Evolutionary conservation across 2,329 filamentous ascomycete genomes (phyloP).

Genomic region (Diaporthe sp.): DNA sequence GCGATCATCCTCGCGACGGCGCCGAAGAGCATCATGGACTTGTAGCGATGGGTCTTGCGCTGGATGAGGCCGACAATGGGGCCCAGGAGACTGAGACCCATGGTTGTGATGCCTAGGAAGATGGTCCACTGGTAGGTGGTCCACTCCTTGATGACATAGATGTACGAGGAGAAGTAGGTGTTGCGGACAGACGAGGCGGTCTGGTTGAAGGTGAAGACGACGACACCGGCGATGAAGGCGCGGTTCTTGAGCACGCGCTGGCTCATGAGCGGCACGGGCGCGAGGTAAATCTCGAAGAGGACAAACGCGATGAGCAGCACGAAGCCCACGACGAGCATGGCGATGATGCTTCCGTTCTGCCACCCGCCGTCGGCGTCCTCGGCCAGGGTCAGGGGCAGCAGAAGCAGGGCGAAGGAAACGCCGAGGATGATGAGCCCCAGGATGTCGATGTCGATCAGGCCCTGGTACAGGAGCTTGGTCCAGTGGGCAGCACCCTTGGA

Average conservation of each 20-base stretch:
- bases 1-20: constrained; percentile 53
- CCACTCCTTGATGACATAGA: constrained; percentile 58
- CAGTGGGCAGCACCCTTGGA: constrained; percentile 43
- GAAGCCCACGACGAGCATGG: constrained; percentile 46
- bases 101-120: constrained; percentile 56
- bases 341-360: constrained; percentile 50
- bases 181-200: constrained; percentile 54
- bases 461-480: constrained; percentile 48
- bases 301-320: constrained; percentile 51
- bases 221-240: constrained; percentile 49
- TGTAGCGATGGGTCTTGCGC: constrained; percentile 56
- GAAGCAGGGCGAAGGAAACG: constrained; percentile 69
- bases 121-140: constrained; percentile 58
- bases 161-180: constrained; percentile 55
- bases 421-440: constrained; percentile 70
- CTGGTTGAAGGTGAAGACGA: constrained; percentile 52
- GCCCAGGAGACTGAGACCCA: constrained; percentile 54
- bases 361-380: constrained; percentile 52
- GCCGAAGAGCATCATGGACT: constrained; percentile 56
- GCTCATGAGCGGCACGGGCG: constrained; percentile 52
- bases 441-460: constrained; percentile 71
- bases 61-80: constrained; percentile 54
- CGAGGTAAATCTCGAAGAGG: constrained; percentile 53
- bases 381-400: constrained; percentile 73
- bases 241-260: constrained; percentile 50